These are phyloP conservation scores for Biancaea sappan DNA, from an alignment of 306 rosid genomes.

Conservation along the genomic window DNA sequence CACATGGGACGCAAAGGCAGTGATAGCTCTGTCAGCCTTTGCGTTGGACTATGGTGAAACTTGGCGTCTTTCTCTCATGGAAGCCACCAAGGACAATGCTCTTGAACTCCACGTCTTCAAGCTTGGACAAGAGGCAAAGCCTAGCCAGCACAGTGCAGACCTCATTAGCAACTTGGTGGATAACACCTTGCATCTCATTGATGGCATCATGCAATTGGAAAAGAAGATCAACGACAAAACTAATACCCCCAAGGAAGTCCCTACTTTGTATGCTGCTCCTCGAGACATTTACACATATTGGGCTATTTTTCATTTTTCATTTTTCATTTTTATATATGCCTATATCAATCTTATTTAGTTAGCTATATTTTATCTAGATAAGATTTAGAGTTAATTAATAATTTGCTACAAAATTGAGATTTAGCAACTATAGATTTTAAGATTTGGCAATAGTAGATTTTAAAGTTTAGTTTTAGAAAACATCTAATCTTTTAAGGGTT, in stretches of 20 bases:
- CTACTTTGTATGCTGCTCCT: constrained; percentile 34
- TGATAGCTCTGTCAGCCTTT: constrained; percentile 56
- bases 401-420: too few relatives aligned
- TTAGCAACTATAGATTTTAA: too few relatives aligned
- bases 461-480: too few relatives aligned
- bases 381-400: too few relatives aligned
- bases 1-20: constrained; percentile 61
- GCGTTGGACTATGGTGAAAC: constrained; percentile 54
- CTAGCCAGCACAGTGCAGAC: constrained; percentile 13
- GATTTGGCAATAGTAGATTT: too few relatives aligned
- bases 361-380: too few relatives aligned
- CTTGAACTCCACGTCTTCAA: constrained; percentile 5
- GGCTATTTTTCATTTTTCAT: constrained; percentile 27
- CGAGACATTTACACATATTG: constrained; percentile 48
- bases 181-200: constrained; percentile 36
- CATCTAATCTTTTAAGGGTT: too few relatives aligned
- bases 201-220: constrained; percentile 34
- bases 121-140: constrained; percentile 20
- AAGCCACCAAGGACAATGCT: not conserved
- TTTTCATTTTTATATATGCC: not conserved
- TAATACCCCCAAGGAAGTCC: constrained; percentile 28
- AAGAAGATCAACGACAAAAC: constrained; percentile 12
- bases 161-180: constrained; percentile 43
- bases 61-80: constrained; percentile 48
- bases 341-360: too few relatives aligned